Base-by-base conservation (phyloP, 2,329 filamentous ascomycete genomes). In the Rugonectria rugulosa region DNA sequence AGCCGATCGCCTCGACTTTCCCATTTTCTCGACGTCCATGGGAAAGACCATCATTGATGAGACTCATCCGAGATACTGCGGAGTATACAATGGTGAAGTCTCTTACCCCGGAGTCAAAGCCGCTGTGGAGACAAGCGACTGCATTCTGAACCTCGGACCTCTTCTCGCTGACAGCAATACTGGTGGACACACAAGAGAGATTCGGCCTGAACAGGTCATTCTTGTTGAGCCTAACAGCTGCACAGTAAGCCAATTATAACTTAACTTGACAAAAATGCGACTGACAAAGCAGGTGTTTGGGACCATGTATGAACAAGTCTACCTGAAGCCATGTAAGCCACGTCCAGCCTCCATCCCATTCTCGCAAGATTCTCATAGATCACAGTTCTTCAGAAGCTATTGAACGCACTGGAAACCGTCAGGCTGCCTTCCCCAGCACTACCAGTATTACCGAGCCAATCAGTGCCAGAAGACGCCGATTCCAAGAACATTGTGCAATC, bases 151-250 rank as follows among this genome's bases (percentile, higher is more conserved):
- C n/a, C 24, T 58, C 12, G 56, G 56, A 0, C 56, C 56, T 20
- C 36, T 58, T 15, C 31, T 58, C 4, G 40, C 56, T 0, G 56
- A 58, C 8, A 55, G 45, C 42, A 58, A 58, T 4, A 58, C 56
- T 4, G 56, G 56, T 6, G 56, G 45, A 1, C 56, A 58, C 24
- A 46, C 51, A 9, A 51, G 56, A 38, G 51, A 58, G 14, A 55
- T 58, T 15, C 4, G n/a, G 5, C 14, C 23, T 10, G 36, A 58
- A 2, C 45, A 48, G 4, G 23, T 47, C 6, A 38, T 58, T 31
- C 10, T 56, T 10, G n/a, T 58, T 5, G 56, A 56, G 8, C 41
- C 56, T 6, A 17, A 24, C 4, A 43, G 44, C 5, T 55, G 45
- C 17, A 56, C 41, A 7, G 56, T 54, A 19, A 32, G 50, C n/a